Evolutionary conservation across 2,329 filamentous ascomycete genomes (phyloP), one percentile per base, ranked within the genome.

Genomic region (Fusarium newnesense): DNA sequence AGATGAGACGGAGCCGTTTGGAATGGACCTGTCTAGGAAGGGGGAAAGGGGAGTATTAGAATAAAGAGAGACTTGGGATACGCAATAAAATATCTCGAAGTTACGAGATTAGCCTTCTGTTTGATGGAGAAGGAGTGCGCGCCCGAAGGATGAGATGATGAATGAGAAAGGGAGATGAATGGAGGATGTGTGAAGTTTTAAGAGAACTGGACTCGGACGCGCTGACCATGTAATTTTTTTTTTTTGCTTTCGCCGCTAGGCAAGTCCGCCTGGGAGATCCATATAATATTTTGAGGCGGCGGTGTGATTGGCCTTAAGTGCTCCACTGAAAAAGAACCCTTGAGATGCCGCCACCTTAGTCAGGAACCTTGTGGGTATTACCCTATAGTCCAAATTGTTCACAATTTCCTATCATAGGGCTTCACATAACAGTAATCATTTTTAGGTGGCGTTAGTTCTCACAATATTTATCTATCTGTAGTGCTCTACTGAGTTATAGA

Each of bases 221-320:
- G 73, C 68, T 64, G 56, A 58, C 56, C 56, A 50, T 58, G 42
- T 74, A 69, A 69, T 74, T 70, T 74, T 56, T 75, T 69, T 77
- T 76, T 68, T 74, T 75, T 76, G 32, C 56, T 79, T n/a, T 76
- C 69, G 73, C 74, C 75, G 75, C 77, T 77, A 79, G 75, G 75
- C 73, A 74, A 64, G 74, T 67, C 76, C 76, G 75, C 61, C 28
- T 42, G 28, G 67, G 26, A 62, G 65, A 30, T 24, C 66, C 58
- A 30, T 7, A 36, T 36, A 7, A n/a, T 1, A 2, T 19, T 9
- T 28, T 16, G 15, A 39, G 24, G 15, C 19, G 24, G 26, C 10
- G 13, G 4, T n/a, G 6, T 61, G 19, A 60, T 61, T 73, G 67
- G 70, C 2, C n/a, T 1, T 2, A 1, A 0, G 2, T 19, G 36